Conservation (phyloP, 768 basidiomycete genomes). For the Russula sp. region DNA sequence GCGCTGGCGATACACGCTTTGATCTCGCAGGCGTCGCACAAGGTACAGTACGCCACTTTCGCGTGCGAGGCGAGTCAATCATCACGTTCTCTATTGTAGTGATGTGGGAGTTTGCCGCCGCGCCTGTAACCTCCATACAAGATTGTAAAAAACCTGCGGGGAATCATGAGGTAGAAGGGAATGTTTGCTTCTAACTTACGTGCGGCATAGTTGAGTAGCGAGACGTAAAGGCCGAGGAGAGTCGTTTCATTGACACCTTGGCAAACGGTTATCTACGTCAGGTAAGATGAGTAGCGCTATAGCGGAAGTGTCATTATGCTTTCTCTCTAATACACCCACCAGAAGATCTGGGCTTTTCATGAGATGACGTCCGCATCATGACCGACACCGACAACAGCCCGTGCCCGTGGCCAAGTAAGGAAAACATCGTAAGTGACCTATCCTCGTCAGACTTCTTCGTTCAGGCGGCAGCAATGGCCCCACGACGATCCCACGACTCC, state of each 20-base stretch:
- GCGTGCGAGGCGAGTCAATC: too few species aligned
- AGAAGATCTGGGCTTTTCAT: neutral
- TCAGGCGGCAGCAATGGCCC: neutral
- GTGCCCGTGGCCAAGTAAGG: neutral
- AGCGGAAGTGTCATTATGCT: neutral
- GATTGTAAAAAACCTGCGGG: neutral
- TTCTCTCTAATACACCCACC: neutral
- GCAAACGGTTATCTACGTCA: neutral
- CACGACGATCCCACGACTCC: neutral
- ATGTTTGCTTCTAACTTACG: neutral
- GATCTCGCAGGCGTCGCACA: too few species aligned
- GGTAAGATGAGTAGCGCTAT: neutral
- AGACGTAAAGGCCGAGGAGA: neutral
- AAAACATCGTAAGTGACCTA: conserved; percentile 1
- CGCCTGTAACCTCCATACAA: neutral
- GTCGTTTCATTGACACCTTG: neutral
- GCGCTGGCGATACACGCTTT: too few species aligned
- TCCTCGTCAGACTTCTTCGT: neutral
- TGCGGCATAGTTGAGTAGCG: neutral
- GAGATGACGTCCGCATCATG: neutral
- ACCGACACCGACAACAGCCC: neutral
- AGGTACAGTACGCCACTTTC: too few species aligned
- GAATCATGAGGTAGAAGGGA: neutral
- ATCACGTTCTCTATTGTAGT: neutral
- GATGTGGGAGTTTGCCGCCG: neutral